phyloP scores from a whole-genome alignment of 2,329 filamentous ascomycete genomes.

The Lasiodiplodia gonubiensis region DNA sequence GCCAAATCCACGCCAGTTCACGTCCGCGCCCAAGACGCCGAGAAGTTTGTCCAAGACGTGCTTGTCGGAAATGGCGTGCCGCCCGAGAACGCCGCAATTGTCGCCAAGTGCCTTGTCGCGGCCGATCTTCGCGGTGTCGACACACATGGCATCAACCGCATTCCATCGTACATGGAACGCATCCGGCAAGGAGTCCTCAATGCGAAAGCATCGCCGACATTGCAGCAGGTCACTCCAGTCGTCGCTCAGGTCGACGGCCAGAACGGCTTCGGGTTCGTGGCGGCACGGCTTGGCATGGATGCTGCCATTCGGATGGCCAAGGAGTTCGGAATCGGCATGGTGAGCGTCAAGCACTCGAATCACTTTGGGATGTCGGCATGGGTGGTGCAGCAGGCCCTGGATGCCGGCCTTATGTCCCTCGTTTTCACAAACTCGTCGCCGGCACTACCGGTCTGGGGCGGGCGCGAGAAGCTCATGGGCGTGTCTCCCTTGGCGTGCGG shows the following conservation, averaged over 20 bases:
- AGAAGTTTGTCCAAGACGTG: conserved; percentile 58
- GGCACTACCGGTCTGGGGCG: conserved; percentile 74
- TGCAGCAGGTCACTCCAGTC: conserved; percentile 70
- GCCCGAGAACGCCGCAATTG: conserved; percentile 61
- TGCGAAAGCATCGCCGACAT: conserved; percentile 61
- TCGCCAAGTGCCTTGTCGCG: conserved; percentile 72
- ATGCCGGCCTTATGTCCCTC: conserved; percentile 68
- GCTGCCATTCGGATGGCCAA: conserved; percentile 70
- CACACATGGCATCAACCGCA: conserved; percentile 77
- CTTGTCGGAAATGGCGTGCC: conserved; percentile 68
- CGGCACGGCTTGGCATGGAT: conserved; percentile 69
- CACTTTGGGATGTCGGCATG: conserved; percentile 86
- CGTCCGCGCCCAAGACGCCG: conserved; percentile 38
- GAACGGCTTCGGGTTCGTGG: conserved; percentile 78
- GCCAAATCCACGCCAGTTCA: conserved; percentile 31
- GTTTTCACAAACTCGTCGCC: conserved; percentile 69
- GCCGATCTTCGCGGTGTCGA: conserved; percentile 81
- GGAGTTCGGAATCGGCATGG: conserved; percentile 74
- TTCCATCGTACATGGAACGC: conserved; percentile 77
- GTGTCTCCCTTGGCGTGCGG: conserved; percentile 78
- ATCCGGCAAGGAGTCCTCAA: conserved; percentile 73
- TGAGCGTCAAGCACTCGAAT: conserved; percentile 75
- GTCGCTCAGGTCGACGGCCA: conserved; percentile 71
- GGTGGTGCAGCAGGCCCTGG: conserved; percentile 77
- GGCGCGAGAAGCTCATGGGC: conserved; percentile 70